Evolutionary conservation across 202 grass and related monocot species (phyloP).

Genomic region (Panicum hallii): DNA sequence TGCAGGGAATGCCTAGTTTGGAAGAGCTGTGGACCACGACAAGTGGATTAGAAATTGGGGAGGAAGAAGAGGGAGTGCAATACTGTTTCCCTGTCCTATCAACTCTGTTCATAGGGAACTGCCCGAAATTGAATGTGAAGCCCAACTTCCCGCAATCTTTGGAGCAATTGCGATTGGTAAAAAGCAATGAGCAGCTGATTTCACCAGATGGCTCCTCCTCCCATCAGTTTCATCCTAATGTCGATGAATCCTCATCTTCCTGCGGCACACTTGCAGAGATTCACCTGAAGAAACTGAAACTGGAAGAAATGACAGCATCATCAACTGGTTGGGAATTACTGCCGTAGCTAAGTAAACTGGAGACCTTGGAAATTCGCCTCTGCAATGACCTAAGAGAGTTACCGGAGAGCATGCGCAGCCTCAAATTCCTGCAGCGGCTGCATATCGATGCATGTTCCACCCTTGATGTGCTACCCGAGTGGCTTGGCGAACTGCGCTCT

Average conservation of each 20-base stretch:
- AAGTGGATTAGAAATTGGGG: neutral
- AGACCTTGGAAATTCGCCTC: fast-evolving
- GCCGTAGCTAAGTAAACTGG: neutral
- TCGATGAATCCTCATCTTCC: no score
- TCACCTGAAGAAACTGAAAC: neutral
- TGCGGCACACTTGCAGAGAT: no score
- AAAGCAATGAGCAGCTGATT: slow-evolving; percentile 4
- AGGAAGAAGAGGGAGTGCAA: neutral
- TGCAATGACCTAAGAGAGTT: neutral
- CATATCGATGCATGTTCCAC: fast-evolving
- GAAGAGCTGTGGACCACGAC: slow-evolving; percentile 17
- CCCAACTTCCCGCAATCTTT: slow-evolving; percentile 24
- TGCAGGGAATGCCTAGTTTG: neutral
- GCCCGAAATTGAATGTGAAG: slow-evolving; percentile 26
- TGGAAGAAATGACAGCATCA: neutral
- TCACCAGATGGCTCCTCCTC: neutral
- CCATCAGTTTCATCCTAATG: no score
- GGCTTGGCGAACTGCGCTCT: slow-evolving; percentile 9
- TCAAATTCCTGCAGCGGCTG: neutral
- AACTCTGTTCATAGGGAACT: neutral
- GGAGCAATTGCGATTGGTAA: neutral
- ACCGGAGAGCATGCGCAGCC: neutral
- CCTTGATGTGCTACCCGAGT: neutral
- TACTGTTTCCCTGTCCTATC: slow-evolving; percentile 17
- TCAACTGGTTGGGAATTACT: neutral